Base-by-base conservation (phyloP, 2,329 filamentous ascomycete species). In the Penicillium sp. region DNA sequence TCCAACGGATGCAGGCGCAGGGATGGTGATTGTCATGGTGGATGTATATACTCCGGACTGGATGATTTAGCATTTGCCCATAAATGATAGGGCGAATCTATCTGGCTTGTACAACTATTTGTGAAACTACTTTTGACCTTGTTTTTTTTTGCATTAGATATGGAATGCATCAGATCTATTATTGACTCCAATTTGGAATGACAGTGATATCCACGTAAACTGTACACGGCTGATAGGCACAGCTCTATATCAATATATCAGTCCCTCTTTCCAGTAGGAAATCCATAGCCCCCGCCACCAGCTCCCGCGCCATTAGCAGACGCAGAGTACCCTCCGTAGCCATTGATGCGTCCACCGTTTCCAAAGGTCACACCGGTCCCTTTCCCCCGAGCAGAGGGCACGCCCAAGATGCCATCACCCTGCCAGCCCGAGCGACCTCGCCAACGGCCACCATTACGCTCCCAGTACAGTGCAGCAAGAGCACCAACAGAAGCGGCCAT, bases 301-400 rank as follows among this genome's bases (percentile, higher is more conserved):
- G 36, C 35, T 6, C 48, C 51, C 4, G 30, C 25, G 16, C 24
- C 24, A 45, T 63, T 58, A 16, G 64, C 65, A 49, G 68, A 64
- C 58, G 75, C 65, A 57, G 79, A 73, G 62, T 83, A 82, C 44
- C 78, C 78, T 39, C 81, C 81, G 69, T 85, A 82, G 47, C 78
- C 75, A 73, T 77, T 82, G 56, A 79, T 62, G 53, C 79, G 67
- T 38, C 78, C 69, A 74, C 80, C 57, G 79, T 77, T 48, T 68
- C 82, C 62, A 67, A 81, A 84, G 7, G 76, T 76, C 45, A 83
- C 81, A 44, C 79, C 70, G 20, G 76, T 74, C 14, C 77, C 76
- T 40, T 75, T 77, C 2, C 63, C 64, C 3, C 63, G 44, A 70
- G 70, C 10, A 74, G 78, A 58, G 67, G 77, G 51, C 78, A 54